Evolutionary conservation across 257 asterid species (phyloP).

Genomic region (Agastache rugosa): DNA sequence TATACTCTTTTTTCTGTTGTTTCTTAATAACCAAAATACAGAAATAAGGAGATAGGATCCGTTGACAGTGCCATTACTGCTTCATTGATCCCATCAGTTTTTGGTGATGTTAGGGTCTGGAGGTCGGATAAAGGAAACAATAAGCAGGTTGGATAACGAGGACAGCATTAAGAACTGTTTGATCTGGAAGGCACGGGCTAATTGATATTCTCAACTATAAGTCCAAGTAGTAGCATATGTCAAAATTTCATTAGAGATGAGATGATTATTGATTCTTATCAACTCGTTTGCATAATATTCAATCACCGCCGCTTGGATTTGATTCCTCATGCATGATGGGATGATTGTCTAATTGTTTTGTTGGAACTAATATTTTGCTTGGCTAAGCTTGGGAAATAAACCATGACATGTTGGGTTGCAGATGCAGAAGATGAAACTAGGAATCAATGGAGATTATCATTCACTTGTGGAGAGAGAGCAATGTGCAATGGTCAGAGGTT

Average conservation of each 20-base stretch:
- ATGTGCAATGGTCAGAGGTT: background rate
- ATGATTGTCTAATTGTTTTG: background rate
- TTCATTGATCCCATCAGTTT: background rate
- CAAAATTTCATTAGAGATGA: background rate
- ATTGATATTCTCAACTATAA: background rate
- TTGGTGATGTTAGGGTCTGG: background rate
- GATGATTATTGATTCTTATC: background rate
- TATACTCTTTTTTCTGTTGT: background rate
- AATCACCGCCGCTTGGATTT: background rate
- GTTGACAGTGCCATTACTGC: background rate
- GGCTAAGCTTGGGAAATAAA: background rate
- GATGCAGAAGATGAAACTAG: constrained; percentile 31
- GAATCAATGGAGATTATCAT: constrained; percentile 20
- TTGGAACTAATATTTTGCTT: background rate
- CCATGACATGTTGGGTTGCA: constrained; percentile 31
- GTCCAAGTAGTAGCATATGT: constrained; percentile 7
- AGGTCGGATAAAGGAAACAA: constrained; percentile 1
- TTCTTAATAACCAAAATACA: background rate
- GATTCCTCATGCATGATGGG: background rate
- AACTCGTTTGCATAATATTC: background rate
- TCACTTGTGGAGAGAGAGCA: constrained; percentile 21
- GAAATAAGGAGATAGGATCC: background rate
- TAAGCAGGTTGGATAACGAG: background rate
- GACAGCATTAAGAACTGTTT: background rate
- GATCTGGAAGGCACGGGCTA: background rate